phyloP scores from a whole-genome alignment of 352 stramenopile species.

The Phytophthora pseudosyringae region DNA sequence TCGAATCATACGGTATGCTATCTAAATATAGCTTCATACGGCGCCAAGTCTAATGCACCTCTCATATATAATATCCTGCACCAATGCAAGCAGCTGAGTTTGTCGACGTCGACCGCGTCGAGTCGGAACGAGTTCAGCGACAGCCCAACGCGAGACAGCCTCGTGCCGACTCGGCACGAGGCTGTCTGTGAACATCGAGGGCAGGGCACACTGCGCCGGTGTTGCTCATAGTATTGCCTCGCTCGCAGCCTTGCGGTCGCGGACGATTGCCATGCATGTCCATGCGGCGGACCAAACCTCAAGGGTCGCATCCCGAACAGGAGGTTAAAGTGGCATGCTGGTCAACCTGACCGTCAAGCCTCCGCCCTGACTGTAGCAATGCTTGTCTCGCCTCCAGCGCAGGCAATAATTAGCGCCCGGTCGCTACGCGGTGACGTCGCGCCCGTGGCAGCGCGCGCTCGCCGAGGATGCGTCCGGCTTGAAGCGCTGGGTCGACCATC shows the following conservation, averaged over 20 bases:
- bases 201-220: background rate
- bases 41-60: background rate
- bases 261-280: conserved; percentile 16
- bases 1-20: background rate
- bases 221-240: conserved; percentile 22
- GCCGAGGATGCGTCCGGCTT: conserved; percentile 16
- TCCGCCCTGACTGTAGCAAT: conserved; percentile 1
- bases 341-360: background rate
- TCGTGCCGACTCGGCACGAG: background rate
- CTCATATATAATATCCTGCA: background rate
- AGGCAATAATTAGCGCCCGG: background rate
- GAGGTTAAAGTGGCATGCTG: conserved; percentile 19
- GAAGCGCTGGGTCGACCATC: conserved; percentile 19
- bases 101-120: background rate
- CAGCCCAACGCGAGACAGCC: background rate
- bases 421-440: conserved; percentile 26
- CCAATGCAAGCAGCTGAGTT: conserved; percentile 1
- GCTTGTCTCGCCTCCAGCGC: conserved; percentile 2
- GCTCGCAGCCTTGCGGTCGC: conserved; percentile 14
- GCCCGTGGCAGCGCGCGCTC: conserved; percentile 20
- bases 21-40: background rate
- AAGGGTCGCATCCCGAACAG: conserved; percentile 6
- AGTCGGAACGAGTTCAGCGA: too few relatives aligned
- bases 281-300: conserved; percentile 2
- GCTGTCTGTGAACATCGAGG: too few relatives aligned